These are phyloP conservation scores for Effrenium voratum DNA, from an alignment of 73 alveolate species.

Conservation along the genomic window DNA sequence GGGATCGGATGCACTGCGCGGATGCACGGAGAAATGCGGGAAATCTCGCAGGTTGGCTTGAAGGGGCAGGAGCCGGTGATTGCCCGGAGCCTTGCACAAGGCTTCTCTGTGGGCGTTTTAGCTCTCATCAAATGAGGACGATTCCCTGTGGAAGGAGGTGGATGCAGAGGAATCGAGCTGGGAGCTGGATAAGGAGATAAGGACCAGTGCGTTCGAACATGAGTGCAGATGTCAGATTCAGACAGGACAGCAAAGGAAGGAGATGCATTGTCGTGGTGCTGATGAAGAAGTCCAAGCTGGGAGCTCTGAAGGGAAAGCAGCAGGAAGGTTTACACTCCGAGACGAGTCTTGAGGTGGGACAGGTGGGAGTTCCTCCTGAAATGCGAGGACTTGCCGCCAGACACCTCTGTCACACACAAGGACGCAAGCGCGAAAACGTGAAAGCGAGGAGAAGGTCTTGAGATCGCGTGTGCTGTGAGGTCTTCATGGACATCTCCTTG, in stretches of 20 bases:
- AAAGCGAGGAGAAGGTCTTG: too few relatives aligned
- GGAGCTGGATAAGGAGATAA: slow-evolving; percentile 72
- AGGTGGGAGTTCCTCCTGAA: slow-evolving; percentile 79
- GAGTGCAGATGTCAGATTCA: background rate
- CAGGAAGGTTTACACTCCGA: background rate
- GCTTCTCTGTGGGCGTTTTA: background rate
- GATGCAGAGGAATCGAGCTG: slow-evolving; percentile 73
- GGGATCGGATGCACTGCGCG: background rate
- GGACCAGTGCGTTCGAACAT: too few relatives aligned
- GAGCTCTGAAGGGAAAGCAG: background rate
- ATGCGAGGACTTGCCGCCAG: slow-evolving; percentile 90
- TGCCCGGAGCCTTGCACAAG: background rate
- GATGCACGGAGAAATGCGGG: background rate
- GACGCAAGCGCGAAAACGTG: slow-evolving; percentile 13
- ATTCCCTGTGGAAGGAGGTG: slow-evolving; percentile 63
- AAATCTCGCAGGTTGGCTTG: slow-evolving; percentile 43
- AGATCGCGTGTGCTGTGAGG: too few relatives aligned
- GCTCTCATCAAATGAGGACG: slow-evolving; percentile 4
- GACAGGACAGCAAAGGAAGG: slow-evolving; percentile 71
- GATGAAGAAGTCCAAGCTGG: slow-evolving; percentile 78
- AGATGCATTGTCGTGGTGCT: slow-evolving; percentile 64
- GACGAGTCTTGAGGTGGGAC: slow-evolving; percentile 75
- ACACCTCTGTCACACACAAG: slow-evolving; percentile 90
- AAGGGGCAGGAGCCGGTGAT: slow-evolving; percentile 89
- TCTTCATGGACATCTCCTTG: slow-evolving; percentile 97